phyloP scores from a whole-genome alignment of 345 rosid genomes.

The Acer negundo region DNA sequence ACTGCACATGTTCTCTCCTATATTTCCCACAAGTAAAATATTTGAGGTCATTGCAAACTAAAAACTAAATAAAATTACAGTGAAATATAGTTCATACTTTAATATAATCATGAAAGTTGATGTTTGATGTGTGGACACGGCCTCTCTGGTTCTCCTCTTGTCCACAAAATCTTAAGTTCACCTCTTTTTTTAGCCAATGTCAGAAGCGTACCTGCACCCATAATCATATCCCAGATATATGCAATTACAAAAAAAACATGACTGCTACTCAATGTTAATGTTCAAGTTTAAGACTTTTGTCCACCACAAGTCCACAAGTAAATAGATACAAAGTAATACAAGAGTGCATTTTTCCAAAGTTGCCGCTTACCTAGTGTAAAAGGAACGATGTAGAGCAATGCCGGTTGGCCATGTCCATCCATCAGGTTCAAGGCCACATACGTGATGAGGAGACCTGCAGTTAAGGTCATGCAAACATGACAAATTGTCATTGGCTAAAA shows the following conservation, averaged over 20 bases:
- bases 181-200: conserved; percentile 81
- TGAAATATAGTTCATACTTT: conserved; percentile 6
- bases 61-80: conserved; percentile 8
- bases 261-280: background rate
- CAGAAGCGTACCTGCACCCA: conserved; percentile 67
- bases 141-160: conserved; percentile 75
- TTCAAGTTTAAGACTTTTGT: no score
- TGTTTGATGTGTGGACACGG: conserved; percentile 71
- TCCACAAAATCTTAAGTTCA: conserved; percentile 79
- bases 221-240: background rate
- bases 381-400: conserved; percentile 93
- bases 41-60: conserved; percentile 1
- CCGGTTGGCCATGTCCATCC: conserved; percentile 99
- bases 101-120: conserved; percentile 36
- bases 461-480: background rate
- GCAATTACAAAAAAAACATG: background rate
- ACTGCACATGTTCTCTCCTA: conserved; percentile 5
- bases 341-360: background rate
- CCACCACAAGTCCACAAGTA: background rate
- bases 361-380: conserved; percentile 79
- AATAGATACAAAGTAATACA: background rate
- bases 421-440: conserved; percentile 91
- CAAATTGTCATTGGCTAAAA: background rate
- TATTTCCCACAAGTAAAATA: background rate
- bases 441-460: conserved; percentile 84